phyloP scores from a whole-genome alignment of 2,329 filamentous ascomycete species.

The Colletotrichum orbiculare region DNA sequence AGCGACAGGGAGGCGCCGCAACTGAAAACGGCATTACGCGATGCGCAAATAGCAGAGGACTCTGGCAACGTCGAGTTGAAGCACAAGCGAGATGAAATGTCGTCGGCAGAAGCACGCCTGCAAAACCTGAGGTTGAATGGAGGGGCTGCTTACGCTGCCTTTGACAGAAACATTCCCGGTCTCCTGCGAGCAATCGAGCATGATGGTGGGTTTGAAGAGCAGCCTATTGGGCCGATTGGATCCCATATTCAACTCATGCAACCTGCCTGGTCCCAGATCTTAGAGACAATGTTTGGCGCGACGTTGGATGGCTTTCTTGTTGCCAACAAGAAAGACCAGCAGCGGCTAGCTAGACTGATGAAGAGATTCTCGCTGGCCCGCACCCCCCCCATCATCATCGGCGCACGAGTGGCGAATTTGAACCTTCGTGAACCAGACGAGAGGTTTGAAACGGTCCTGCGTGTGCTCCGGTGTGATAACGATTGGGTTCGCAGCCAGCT shows the following conservation, averaged over 20 bases:
- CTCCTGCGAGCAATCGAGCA: slow-evolving; percentile 76
- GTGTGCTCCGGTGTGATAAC: slow-evolving; percentile 84
- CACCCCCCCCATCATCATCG: slow-evolving; percentile 72
- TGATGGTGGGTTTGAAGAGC: slow-evolving; percentile 75
- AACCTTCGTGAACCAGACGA: slow-evolving; percentile 78
- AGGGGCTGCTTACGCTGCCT: slow-evolving; percentile 72
- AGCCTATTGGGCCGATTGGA: slow-evolving; percentile 87
- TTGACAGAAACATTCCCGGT: slow-evolving; percentile 68
- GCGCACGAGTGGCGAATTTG: slow-evolving; percentile 64
- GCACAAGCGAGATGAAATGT: slow-evolving; percentile 38
- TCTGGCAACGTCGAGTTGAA: slow-evolving; percentile 12
- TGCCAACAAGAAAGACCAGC: slow-evolving; percentile 78
- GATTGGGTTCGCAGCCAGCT: slow-evolving; percentile 82
- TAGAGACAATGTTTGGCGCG: slow-evolving; percentile 81
- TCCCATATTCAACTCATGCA: slow-evolving; percentile 80
- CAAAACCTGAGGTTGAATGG: slow-evolving; percentile 30
- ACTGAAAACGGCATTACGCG: slow-evolving; percentile 7
- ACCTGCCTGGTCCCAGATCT: slow-evolving; percentile 83
- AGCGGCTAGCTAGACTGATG: slow-evolving; percentile 75
- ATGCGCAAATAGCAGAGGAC: slow-evolving; percentile 11
- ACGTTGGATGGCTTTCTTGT: slow-evolving; percentile 84
- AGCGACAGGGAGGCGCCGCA: slow-evolving; percentile 6
- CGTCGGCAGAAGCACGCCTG: slow-evolving; percentile 26
- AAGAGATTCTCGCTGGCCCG: slow-evolving; percentile 58
- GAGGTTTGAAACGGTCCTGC: slow-evolving; percentile 80